Evolutionary conservation across 1,284 basidiomycete species (phyloP), one percentile per base, ranked within the genome.

Genomic region (Schizophyllum amplum): DNA sequence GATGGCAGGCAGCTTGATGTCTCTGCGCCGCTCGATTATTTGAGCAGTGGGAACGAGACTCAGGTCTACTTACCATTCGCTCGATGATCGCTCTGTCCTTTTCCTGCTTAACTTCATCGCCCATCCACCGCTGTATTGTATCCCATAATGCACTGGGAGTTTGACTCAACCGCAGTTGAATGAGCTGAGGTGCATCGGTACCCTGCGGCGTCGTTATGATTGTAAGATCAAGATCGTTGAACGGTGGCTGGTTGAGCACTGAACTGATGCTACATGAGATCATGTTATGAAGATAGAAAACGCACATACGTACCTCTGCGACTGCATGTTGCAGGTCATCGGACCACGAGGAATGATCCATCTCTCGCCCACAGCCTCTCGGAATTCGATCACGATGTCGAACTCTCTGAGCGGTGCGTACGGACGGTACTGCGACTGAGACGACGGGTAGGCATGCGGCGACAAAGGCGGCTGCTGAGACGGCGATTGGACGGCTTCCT

Each of bases 321-420:
- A 54, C 25, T 61, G 60, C 58, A 67, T 66, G 61, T 84, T 77
- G 60, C 75, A 81, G 47, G 76, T 69, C 2, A 75, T 75, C 11
- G 75, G 73, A 27, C 79, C 80, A 47, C 84, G 79, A 58, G 88
- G 86, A 56, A 90, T 71, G 5, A 86, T 64, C 78, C 80, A 86
- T 7, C 81, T 76, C 54, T 88, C 84, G 26, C 72, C 71, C 1
- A 79, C 73, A 11, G 72, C 70, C 64, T 90, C 87, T 47, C 75
- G 71, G 60, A 87, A 90, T 64, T 88, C 84, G 55, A 90, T 65
- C 23, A 90, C 78, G 4, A 90, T 64, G 66, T 90, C 87, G 61
- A 82, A 86, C 15, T 79, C 77, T 62, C 75, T 81, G 42, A 72
- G 62, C 49, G 74, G 52, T 7, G 63, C 52, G 55, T 62, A 50